phyloP scores from a whole-genome alignment of 306 rosid species.

The Cicer chorassanicum region DNA sequence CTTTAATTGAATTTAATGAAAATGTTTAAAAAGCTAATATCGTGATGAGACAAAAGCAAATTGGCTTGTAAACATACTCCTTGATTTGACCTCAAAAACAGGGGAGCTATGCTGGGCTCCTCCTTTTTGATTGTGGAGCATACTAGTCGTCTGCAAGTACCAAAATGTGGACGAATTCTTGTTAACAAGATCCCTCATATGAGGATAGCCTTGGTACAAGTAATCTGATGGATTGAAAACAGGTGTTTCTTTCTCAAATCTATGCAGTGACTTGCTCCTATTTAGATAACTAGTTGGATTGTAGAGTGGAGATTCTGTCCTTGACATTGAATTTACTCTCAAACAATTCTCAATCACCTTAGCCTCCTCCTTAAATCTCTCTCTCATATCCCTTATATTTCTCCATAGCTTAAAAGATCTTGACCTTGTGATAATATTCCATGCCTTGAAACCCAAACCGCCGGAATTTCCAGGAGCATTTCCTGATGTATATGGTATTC shows the following conservation, averaged over 20 bases:
- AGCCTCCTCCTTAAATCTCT: conserved; percentile 76
- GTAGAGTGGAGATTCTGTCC: conserved; percentile 54
- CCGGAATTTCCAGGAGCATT: conserved; percentile 45
- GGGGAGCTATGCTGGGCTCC: conserved; percentile 60
- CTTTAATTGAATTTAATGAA: conserved; percentile 11
- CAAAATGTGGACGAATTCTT: conserved; percentile 54
- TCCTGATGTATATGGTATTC: conserved; percentile 52
- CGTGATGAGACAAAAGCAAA: conserved; percentile 64
- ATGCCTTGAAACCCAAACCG: conserved; percentile 48
- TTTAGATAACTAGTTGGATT: conserved; percentile 44
- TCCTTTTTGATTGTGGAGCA: conserved; percentile 45
- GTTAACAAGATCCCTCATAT: conserved; percentile 53
- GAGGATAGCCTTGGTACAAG: conserved; percentile 73
- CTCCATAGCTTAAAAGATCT: conserved; percentile 55
- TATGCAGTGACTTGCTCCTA: conserved; percentile 47
- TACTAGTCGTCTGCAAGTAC: conserved; percentile 57
- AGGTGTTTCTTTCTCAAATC: conserved; percentile 65
- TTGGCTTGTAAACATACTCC: conserved; percentile 51
- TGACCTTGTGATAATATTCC: conserved; percentile 51
- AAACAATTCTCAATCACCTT: conserved; percentile 74
- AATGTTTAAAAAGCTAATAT: conserved; percentile 19
- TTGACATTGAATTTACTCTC: conserved; percentile 56
- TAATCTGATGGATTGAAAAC: conserved; percentile 81
- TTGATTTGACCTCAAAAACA: conserved; percentile 63
- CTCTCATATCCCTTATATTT: conserved; percentile 64